Evolutionary conservation across 192 early-diverging fungal genomes (phyloP), one percentile per base, ranked within the genome.

Genomic region (Entomortierella parvispora): DNA sequence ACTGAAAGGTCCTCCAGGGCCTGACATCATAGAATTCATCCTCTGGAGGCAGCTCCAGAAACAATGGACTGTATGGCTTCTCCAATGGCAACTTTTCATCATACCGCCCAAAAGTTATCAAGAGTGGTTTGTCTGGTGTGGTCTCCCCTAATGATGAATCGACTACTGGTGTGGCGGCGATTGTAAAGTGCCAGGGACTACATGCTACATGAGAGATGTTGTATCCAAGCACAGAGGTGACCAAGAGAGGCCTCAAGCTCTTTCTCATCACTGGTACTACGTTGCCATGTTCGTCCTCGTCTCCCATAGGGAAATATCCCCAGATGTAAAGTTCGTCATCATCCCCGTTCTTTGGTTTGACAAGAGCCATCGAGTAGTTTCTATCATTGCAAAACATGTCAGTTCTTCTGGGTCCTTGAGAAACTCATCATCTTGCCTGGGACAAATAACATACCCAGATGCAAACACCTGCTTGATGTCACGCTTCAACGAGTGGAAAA

Each of bases 301-400:
- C 74, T 25, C 74, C 74, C 49, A 77, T 68, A 10, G 74, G 74
- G 26, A 77, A 58, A 20, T 77, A 77, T 17, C 74, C 74, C 74
- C 74, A 77, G 54, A 77, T 68, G 47, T 77, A 77, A 10, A 77
- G 48, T 25, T 77, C 74, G 40, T 77, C 74, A 31, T 77, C 74
- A 29, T 62, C 28, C 4, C 74, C 66, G 9, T 59, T 29, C 37
- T 77, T 77, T 32, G 74, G 74, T 37, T 53, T 68, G 2, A 43
- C 74, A 1, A 77, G 42, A 1, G 52, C 74, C 54, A 77, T 64
- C 3, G 74, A 77, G 26, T 77, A 77, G 42, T 59, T 77, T 47
- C 74, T 77, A 18, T 34, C 2, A n/a, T 28, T 32, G 4, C 32
- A 55, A 34, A n/a, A 22, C 22, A 33, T 31, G 54, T 34, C 3